Conservation (phyloP, 352 stramenopile genomes). For the Pythium guiyangense region DNA sequence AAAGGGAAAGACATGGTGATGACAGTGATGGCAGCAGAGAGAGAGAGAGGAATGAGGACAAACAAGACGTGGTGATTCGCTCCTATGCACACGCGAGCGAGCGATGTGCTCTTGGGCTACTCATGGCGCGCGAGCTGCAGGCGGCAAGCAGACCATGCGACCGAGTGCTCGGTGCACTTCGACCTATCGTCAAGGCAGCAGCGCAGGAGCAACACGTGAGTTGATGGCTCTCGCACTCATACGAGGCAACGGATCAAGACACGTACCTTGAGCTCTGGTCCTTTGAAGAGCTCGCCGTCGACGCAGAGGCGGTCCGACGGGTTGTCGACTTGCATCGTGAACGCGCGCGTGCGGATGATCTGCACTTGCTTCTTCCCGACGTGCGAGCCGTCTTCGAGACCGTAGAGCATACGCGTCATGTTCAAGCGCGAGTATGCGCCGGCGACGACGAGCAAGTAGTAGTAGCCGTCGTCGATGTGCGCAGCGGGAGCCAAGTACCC, state of each 20-base stretch:
- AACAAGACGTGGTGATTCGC: too few relatives aligned
- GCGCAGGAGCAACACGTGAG: neutral
- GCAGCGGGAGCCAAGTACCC: slow-evolving; percentile 37
- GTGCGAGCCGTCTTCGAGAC: slow-evolving; percentile 47
- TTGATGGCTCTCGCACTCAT: too few relatives aligned
- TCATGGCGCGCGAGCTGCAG: neutral
- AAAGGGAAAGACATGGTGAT: too few relatives aligned
- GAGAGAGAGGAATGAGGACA: too few relatives aligned
- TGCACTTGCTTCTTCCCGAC: slow-evolving; percentile 34
- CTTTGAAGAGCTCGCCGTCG: slow-evolving; percentile 55
- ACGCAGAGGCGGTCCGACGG: slow-evolving; percentile 46
- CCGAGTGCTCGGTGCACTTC: slow-evolving; percentile 43
- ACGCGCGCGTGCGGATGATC: slow-evolving; percentile 57
- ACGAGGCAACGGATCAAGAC: too few relatives aligned
- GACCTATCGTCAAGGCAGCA: slow-evolving; percentile 4
- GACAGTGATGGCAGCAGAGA: too few relatives aligned
- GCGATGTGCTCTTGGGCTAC: too few relatives aligned
- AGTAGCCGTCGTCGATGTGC: slow-evolving; percentile 49
- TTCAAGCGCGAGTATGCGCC: slow-evolving; percentile 30
- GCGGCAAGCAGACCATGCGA: slow-evolving; percentile 30
- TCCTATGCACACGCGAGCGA: too few relatives aligned
- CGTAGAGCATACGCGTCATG: slow-evolving; percentile 42
- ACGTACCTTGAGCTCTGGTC: slow-evolving; percentile 36
- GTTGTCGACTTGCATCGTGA: slow-evolving; percentile 30
- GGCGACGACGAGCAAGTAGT: slow-evolving; percentile 54